Evolutionary conservation across 2,329 filamentous ascomycete genomes (phyloP).

Genomic region (Botryotinia convoluta): DNA sequence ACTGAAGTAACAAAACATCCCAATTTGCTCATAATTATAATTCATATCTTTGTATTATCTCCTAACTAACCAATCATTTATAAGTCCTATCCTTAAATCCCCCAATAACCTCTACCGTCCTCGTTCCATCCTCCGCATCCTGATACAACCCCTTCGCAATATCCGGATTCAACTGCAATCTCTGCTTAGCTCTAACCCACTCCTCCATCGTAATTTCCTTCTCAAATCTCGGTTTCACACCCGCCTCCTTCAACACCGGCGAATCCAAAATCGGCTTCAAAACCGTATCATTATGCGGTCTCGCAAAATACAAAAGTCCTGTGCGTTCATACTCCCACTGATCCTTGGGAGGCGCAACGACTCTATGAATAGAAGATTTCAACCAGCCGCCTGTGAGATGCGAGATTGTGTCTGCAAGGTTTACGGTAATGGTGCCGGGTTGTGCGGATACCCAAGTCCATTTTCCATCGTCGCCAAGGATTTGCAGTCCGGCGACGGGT

Average conservation of each 20-base stretch:
- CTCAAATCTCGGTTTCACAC: slow-evolving; percentile 39
- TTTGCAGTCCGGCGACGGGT: slow-evolving; percentile 56
- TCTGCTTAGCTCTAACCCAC: slow-evolving; percentile 44
- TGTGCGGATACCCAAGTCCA: slow-evolving; percentile 53
- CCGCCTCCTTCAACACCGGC: slow-evolving; percentile 35
- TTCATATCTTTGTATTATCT: neutral
- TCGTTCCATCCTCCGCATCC: slow-evolving; percentile 37
- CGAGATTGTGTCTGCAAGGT: slow-evolving; percentile 49
- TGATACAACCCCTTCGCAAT: slow-evolving; percentile 40
- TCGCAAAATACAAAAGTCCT: slow-evolving; percentile 48
- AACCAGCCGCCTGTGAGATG: slow-evolving; percentile 49
- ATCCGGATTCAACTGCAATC: slow-evolving; percentile 38
- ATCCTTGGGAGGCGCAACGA: slow-evolving; percentile 39
- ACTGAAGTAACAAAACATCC: rapidly evolving
- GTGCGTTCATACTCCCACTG: slow-evolving; percentile 43
- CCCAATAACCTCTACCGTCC: slow-evolving; percentile 41
- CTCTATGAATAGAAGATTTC: slow-evolving; percentile 45
- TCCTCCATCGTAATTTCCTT: slow-evolving; percentile 46
- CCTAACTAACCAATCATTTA: slow-evolving; percentile 10
- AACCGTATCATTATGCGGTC: slow-evolving; percentile 32
- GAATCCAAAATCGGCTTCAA: slow-evolving; percentile 37
- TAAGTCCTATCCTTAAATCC: slow-evolving; percentile 37
- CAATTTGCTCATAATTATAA: neutral
- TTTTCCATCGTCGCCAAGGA: slow-evolving; percentile 47
- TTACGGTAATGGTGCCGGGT: slow-evolving; percentile 51